These are phyloP conservation scores for Amanita subjunquillea DNA, from an alignment of 768 basidiomycete genomes.

Conservation along the genomic window DNA sequence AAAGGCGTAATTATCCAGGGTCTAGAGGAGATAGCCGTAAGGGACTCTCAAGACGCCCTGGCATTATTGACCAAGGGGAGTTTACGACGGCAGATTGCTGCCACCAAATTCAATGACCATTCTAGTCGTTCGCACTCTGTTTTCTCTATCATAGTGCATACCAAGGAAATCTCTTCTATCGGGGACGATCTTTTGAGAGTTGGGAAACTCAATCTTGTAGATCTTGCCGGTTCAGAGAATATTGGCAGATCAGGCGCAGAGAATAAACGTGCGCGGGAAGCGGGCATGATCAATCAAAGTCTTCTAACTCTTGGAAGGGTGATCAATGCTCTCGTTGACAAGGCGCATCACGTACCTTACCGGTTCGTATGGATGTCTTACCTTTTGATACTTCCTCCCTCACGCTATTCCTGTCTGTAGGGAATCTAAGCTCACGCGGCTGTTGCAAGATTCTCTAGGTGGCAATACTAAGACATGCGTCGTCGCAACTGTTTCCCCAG, in stretches of 20 bases:
- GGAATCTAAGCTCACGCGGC: slow-evolving; percentile 94
- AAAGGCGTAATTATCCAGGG: slow-evolving; percentile 92
- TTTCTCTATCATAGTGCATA: slow-evolving; percentile 92
- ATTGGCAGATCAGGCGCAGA: slow-evolving; percentile 94
- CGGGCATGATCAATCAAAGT: slow-evolving; percentile 98
- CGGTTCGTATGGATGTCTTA: slow-evolving; percentile 36
- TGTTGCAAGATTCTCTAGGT: slow-evolving; percentile 98
- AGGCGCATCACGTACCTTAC: slow-evolving; percentile 87
- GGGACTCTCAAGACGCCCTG: slow-evolving; percentile 75
- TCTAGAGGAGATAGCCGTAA: slow-evolving; percentile 81
- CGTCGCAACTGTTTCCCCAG: slow-evolving; percentile 92
- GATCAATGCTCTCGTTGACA: slow-evolving; percentile 92
- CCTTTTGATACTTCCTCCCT: background rate
- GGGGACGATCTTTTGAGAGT: slow-evolving; percentile 88
- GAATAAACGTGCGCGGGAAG: slow-evolving; percentile 90
- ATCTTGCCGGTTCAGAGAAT: slow-evolving; percentile 95
- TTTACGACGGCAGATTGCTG: slow-evolving; percentile 83
- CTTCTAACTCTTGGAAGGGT: slow-evolving; percentile 94
- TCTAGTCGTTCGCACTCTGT: slow-evolving; percentile 97
- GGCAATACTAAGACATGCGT: slow-evolving; percentile 97
- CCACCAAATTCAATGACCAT: slow-evolving; percentile 96
- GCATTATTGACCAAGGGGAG: slow-evolving; percentile 83
- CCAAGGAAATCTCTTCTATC: slow-evolving; percentile 66
- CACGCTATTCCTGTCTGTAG: slow-evolving; percentile 24
- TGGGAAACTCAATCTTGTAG: slow-evolving; percentile 95